A percentile compares a stretch with the other conserved stretches of the same genome.
Conservation (phyloP, 2,329 filamentous ascomycete genomes). For the Stemphylium beticola region DNA sequence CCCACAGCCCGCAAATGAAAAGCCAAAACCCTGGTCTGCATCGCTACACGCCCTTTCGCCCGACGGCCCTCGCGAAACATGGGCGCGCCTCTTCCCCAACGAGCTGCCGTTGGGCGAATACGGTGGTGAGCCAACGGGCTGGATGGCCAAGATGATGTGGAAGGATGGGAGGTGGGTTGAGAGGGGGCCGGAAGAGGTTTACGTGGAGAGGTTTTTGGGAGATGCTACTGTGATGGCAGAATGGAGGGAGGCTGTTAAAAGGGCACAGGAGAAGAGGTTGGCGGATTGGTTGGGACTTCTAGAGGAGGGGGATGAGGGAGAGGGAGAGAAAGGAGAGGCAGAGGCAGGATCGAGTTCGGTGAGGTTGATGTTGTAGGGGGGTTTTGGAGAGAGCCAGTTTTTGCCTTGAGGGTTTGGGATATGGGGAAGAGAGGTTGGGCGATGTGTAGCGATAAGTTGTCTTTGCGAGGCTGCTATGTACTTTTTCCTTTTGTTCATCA, state of each 20-base stretch:
- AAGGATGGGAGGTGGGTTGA: background rate
- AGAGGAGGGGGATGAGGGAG: background rate
- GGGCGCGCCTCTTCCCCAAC: background rate
- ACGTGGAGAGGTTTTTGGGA: background rate
- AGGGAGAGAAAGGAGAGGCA: background rate
- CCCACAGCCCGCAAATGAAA: too few relatives aligned
- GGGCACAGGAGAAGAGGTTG: background rate
- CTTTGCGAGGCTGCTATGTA: too few relatives aligned
- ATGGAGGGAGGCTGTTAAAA: background rate
- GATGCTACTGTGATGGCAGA: too few relatives aligned
- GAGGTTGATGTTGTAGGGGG: too few relatives aligned
- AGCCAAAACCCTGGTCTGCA: background rate
- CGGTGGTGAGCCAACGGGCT: background rate
- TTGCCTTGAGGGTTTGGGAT: too few relatives aligned
- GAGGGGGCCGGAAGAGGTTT: background rate
- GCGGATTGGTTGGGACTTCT: too few relatives aligned
- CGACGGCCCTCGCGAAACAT: background rate
- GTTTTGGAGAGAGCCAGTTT: too few relatives aligned
- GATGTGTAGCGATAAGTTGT: too few relatives aligned
- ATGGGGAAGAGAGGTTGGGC: too few relatives aligned
- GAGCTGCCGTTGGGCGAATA: background rate
- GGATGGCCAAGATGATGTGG: slow-evolving; percentile 6
- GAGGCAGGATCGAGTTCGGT: background rate
- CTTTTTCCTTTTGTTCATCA: too few relatives aligned
- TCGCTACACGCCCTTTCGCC: background rate